These are phyloP conservation scores for Xylaria intraflava DNA, from an alignment of 495 filamentous ascomycete genomes.

Conservation along the genomic window DNA sequence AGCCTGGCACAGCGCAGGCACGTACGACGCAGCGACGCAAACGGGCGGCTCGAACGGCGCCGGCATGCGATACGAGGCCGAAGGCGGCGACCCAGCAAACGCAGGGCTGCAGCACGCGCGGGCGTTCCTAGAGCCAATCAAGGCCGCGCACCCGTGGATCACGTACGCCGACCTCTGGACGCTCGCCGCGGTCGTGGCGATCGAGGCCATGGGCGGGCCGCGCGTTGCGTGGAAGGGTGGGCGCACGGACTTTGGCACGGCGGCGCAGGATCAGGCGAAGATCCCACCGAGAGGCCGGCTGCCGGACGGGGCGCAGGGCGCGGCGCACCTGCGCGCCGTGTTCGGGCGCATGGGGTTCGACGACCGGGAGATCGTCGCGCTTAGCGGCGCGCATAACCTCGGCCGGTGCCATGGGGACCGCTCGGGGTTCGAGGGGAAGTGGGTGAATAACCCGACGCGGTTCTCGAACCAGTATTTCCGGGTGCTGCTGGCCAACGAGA, in stretches of 20 bases:
- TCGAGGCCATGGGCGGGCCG: slow-evolving; percentile 54
- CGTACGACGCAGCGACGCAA: slow-evolving; percentile 51
- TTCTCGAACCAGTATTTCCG: slow-evolving; percentile 60
- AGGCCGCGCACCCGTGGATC: slow-evolving; percentile 53
- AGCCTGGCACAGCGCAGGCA: slow-evolving; percentile 58
- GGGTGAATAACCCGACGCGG: slow-evolving; percentile 58
- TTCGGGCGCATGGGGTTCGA: slow-evolving; percentile 61
- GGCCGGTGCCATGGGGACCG: slow-evolving; percentile 56
- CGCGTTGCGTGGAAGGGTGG: slow-evolving; percentile 48
- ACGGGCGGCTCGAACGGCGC: slow-evolving; percentile 59
- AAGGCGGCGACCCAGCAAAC: slow-evolving; percentile 58
- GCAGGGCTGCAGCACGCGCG: slow-evolving; percentile 57
- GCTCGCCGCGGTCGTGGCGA: slow-evolving; percentile 51
- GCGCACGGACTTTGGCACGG: slow-evolving; percentile 44
- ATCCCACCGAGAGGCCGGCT: slow-evolving; percentile 51
- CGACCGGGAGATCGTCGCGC: slow-evolving; percentile 57
- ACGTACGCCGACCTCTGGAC: slow-evolving; percentile 61
- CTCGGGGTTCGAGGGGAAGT: slow-evolving; percentile 54
- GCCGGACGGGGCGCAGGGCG: slow-evolving; percentile 53
- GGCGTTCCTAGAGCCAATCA: slow-evolving; percentile 56
- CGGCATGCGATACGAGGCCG: slow-evolving; percentile 58
- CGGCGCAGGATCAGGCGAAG: slow-evolving; percentile 44
- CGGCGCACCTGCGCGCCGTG: slow-evolving; percentile 52
- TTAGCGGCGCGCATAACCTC: slow-evolving; percentile 55
- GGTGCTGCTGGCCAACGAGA: slow-evolving; percentile 44